A percentile compares a stretch with the other conserved stretches of the same genome.
Evolutionary conservation across 495 filamentous ascomycete species (phyloP).

Genomic region (Cudoniella acicularis): DNA sequence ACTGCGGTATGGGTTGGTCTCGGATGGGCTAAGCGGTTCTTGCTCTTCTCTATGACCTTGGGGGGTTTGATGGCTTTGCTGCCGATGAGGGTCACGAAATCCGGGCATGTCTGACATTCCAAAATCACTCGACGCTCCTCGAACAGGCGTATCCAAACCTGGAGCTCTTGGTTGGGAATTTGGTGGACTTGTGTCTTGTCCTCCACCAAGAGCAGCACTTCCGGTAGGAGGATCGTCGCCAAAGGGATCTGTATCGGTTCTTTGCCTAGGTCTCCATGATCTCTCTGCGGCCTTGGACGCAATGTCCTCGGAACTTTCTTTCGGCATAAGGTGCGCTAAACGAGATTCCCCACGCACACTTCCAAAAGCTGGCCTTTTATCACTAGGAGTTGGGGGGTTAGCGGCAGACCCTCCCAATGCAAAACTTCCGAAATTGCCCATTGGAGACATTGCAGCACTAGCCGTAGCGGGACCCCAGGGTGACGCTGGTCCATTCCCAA

Average conservation of each 20-base stretch:
- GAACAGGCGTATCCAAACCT: constrained; percentile 53
- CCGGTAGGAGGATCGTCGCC: constrained; percentile 58
- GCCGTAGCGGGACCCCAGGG: constrained; percentile 64
- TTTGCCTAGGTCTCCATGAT: constrained; percentile 47
- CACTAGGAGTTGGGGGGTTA: constrained; percentile 48
- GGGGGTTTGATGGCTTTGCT: constrained; percentile 40
- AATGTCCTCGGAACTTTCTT: constrained; percentile 67
- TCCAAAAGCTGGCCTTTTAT: constrained; percentile 68
- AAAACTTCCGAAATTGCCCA: constrained; percentile 89
- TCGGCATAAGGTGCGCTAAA: constrained; percentile 77
- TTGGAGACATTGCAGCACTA: constrained; percentile 57
- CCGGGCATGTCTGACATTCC: constrained; percentile 78
- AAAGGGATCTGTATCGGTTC: constrained; percentile 84
- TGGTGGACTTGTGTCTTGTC: constrained; percentile 62
- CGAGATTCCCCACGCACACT: constrained; percentile 73
- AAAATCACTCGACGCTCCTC: constrained; percentile 59
- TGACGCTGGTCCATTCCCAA: constrained; percentile 43
- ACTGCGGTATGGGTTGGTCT: constrained; percentile 97
- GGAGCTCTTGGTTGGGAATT: constrained; percentile 35
- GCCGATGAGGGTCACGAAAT: constrained; percentile 47
- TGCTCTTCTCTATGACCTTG: constrained; percentile 48
- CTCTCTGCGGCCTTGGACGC: constrained; percentile 32
- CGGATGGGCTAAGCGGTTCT: constrained; percentile 83
- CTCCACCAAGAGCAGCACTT: constrained; percentile 74
- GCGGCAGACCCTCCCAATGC: constrained; percentile 39